Evolutionary conservation across 345 rosid genomes (phyloP).

Genomic region (Brassica napus): DNA sequence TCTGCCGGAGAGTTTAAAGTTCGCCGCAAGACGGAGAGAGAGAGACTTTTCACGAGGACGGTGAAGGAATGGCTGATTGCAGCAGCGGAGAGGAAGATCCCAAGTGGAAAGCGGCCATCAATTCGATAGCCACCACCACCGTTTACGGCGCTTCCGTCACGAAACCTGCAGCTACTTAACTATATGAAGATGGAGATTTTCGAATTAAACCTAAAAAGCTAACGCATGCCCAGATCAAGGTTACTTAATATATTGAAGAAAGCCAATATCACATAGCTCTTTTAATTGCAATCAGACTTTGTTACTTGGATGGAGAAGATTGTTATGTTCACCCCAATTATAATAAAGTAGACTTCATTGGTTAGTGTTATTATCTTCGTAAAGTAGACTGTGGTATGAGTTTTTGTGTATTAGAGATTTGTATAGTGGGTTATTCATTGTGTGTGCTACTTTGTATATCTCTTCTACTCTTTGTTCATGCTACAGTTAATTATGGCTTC

Average conservation of each 20-base stretch:
- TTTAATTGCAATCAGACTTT: neutral
- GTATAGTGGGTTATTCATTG: neutral
- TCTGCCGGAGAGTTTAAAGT: neutral
- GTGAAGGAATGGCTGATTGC: slow-evolving; percentile 43
- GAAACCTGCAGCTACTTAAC: slow-evolving; percentile 30
- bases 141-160: slow-evolving; percentile 40
- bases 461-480: neutral
- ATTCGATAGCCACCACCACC: slow-evolving; percentile 63
- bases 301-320: neutral
- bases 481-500: neutral
- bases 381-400: neutral
- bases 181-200: slow-evolving; percentile 35
- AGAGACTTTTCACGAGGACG: neutral
- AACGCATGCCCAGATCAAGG: slow-evolving; percentile 79
- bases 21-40: neutral
- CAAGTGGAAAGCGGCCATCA: slow-evolving; percentile 77
- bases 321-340: neutral
- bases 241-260: slow-evolving; percentile 14
- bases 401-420: neutral
- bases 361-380: neutral
- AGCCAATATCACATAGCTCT: neutral
- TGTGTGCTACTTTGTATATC: neutral
- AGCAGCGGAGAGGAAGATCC: slow-evolving; percentile 73
- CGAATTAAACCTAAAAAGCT: slow-evolving; percentile 54
- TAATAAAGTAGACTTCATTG: neutral